Conservation (phyloP, 805 yeast species). For the Candida schatavii region DNA sequence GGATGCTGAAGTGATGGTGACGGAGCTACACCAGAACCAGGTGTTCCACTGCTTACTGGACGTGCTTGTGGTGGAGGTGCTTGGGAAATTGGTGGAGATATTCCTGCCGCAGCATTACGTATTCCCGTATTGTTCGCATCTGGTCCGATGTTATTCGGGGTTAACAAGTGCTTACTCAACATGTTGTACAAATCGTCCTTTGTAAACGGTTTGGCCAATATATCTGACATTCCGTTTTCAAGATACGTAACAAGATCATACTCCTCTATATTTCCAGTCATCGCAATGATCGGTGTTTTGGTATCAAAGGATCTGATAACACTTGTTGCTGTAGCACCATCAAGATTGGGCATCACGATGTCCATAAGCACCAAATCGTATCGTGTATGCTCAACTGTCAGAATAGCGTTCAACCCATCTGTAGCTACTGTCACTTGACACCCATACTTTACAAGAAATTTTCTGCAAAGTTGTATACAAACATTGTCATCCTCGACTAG, state of each 20-base stretch:
- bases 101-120: not conserved
- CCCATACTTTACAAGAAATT: constrained; percentile 82
- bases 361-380: constrained; percentile 83
- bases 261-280: constrained; percentile 88
- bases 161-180: constrained; percentile 67
- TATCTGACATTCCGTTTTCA: constrained; percentile 89
- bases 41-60: not conserved
- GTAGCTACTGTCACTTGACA: constrained; percentile 90
- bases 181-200: constrained; percentile 79
- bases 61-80: not conserved
- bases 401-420: constrained; percentile 88
- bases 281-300: constrained; percentile 86
- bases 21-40: not conserved
- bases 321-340: constrained; percentile 89
- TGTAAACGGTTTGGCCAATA: constrained; percentile 90
- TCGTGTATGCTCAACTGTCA: constrained; percentile 64
- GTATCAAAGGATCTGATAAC: constrained; percentile 82
- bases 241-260: constrained; percentile 76
- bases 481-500: constrained; percentile 80
- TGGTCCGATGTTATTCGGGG: constrained; percentile 14
- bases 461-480: constrained; percentile 78
- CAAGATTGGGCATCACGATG: constrained; percentile 84
- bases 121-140: constrained; percentile 1
- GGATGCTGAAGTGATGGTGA: not conserved
- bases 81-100: not conserved